These are phyloP conservation scores for Fraxinus baroniana DNA, from an alignment of 305 asterid species.

Conservation along the genomic window DNA sequence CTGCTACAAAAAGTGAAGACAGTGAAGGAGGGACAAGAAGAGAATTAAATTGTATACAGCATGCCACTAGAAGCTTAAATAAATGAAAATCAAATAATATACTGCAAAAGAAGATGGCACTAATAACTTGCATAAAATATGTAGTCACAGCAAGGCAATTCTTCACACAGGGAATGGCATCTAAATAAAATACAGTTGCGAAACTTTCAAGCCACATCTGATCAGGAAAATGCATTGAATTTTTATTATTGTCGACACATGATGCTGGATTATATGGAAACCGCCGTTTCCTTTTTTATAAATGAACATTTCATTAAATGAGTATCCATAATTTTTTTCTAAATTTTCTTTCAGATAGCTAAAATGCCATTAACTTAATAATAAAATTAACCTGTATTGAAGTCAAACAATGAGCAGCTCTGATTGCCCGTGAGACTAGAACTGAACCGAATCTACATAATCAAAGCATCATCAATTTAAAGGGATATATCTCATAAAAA, in stretches of 20 bases:
- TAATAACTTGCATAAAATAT: not conserved
- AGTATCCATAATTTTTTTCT: not conserved
- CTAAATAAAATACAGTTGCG: not conserved
- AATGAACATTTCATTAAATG: not conserved
- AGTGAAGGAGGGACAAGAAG: not conserved
- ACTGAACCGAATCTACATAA: conserved; percentile 77
- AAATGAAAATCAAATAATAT: not conserved
- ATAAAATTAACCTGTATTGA: conserved; percentile 80
- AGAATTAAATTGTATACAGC: not conserved
- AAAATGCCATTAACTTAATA: not conserved
- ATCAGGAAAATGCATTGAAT: not conserved
- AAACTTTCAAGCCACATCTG: not conserved
- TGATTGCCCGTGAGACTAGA: conserved; percentile 79
- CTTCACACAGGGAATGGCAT: not conserved
- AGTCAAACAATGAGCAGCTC: conserved; percentile 99
- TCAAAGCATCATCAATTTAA: conserved; percentile 22
- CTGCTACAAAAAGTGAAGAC: not conserved
- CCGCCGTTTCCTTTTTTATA: not conserved
- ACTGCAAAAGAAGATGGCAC: not conserved
- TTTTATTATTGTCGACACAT: not conserved
- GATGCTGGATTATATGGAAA: not conserved
- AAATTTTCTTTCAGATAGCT: conserved; percentile 1
- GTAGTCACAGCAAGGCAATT: not conserved
- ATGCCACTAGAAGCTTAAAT: not conserved
- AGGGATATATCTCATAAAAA: conserved; percentile 1